Evolutionary conservation across 1,284 basidiomycete species (phyloP).

Genomic region (Boletellus deceptivus): DNA sequence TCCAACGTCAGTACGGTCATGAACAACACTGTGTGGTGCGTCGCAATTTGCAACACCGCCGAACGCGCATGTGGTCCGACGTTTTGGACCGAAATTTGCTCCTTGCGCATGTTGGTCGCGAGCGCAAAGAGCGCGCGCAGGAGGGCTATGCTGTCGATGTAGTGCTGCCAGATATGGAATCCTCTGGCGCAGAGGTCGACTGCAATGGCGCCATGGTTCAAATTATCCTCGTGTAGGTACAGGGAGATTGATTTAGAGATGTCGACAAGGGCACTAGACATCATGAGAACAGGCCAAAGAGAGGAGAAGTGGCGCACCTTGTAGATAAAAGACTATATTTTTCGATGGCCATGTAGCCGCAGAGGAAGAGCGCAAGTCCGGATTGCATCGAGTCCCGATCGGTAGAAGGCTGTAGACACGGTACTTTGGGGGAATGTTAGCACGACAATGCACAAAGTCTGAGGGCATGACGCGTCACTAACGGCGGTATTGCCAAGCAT

Average conservation of each 20-base stretch:
- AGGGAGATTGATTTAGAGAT: slow-evolving; percentile 79
- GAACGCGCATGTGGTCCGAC: slow-evolving; percentile 68
- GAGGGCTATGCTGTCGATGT: slow-evolving; percentile 88
- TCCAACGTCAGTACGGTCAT: slow-evolving; percentile 94
- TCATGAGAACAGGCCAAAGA: neutral
- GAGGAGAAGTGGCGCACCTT: slow-evolving; percentile 42
- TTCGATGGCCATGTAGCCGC: slow-evolving; percentile 81
- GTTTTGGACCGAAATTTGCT: slow-evolving; percentile 61
- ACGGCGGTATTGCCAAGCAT: slow-evolving; percentile 72
- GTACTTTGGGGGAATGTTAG: slow-evolving; percentile 46
- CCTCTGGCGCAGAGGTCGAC: slow-evolving; percentile 89
- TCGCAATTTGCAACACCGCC: slow-evolving; percentile 84
- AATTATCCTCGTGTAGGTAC: slow-evolving; percentile 73
- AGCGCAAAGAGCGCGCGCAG: slow-evolving; percentile 83
- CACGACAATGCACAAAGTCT: neutral
- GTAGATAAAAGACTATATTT: slow-evolving; percentile 77
- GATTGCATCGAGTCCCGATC: slow-evolving; percentile 54
- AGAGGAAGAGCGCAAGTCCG: slow-evolving; percentile 73
- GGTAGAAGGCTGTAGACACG: slow-evolving; percentile 56
- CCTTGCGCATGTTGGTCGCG: slow-evolving; percentile 72
- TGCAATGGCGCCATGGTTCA: slow-evolving; percentile 68
- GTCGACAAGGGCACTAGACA: slow-evolving; percentile 70
- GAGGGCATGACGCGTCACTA: slow-evolving; percentile 24
- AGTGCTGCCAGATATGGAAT: slow-evolving; percentile 93
- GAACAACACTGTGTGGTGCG: slow-evolving; percentile 84